Base-by-base conservation (phyloP, 768 basidiomycete species). In the Chalciporus piperatus region DNA sequence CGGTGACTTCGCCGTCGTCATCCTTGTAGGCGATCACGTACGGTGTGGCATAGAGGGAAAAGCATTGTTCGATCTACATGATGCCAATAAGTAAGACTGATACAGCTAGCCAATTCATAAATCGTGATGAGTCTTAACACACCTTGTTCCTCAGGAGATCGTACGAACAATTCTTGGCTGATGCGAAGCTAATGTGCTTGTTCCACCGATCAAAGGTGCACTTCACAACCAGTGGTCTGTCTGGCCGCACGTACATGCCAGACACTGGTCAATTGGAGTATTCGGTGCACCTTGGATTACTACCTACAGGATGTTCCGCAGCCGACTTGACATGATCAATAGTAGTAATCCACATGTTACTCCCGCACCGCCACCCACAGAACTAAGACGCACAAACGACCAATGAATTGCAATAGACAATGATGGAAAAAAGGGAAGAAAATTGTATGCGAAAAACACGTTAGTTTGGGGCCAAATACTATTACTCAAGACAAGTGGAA, bases 401-500 rank as follows among this genome's bases (percentile, higher is more conserved):
- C 41, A 51, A 44, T 32, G 32, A 32, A 10, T 54, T 47, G 46
- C 43, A 45, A 33, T 51, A 44, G 47, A 48, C 46, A 58, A 37
- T 41, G 48, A 27, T 14, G 35, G 45, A 37, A 19, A 20, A 23
- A 46, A 41, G 45, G 16, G 12, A 42, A 51, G 30, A 40, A 40
- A 45, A 48, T 55, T 40, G 52, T 17, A 62, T 42, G 55, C 48
- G 53, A 58, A 63, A 51, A 62, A n/a, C 60, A 61, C 47, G 58
- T 62, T 54, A 58, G 54, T 54, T 54, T 49, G 52, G 39, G 37
- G 25, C 44, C 57, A 55, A 58, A 58, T 65, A n/a, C n/a, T n/a
- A 59, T 53, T 76, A 56, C 43, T 66, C 46, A 98, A 65, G 95
- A 98, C 69, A 99, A 76, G 74, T 98, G 95, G 89, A 98, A 98